phyloP scores from a whole-genome alignment of 495 filamentous ascomycete genomes.

The Penicillium atrosanguineum region DNA sequence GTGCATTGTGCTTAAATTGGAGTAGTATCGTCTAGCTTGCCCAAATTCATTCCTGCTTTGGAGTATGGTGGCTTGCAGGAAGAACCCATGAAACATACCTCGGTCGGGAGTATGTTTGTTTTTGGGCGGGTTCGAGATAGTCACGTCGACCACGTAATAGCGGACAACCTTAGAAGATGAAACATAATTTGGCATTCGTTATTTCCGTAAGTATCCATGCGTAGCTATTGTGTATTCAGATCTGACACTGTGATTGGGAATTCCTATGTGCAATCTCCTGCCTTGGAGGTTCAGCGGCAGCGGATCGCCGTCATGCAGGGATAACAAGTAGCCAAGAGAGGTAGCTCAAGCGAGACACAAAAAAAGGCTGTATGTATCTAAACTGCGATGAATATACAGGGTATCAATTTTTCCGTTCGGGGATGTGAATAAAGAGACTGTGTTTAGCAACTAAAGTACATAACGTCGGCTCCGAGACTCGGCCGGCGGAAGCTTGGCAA shows the following conservation, averaged over 20 bases:
- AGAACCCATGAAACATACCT: not conserved
- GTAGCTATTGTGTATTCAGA: not conserved
- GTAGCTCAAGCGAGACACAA: not conserved
- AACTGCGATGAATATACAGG: not conserved
- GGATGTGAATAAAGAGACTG: not conserved
- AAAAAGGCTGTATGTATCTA: not conserved
- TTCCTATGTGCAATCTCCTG: conserved; percentile 1
- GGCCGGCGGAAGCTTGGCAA: conserved; percentile 25
- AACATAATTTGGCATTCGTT: not conserved
- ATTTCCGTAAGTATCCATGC: not conserved
- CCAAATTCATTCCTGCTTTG: not conserved
- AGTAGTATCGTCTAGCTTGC: not conserved
- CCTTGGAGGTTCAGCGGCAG: conserved; percentile 3
- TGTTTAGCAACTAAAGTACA: not conserved
- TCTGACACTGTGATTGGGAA: not conserved
- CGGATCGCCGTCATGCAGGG: conserved; percentile 1
- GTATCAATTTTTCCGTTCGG: conserved; percentile 11
- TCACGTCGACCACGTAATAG: not conserved
- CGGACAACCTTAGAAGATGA: not conserved
- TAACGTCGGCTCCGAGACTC: conserved; percentile 31
- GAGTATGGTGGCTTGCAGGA: not conserved
- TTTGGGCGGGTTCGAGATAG: no score
- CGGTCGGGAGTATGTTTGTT: no score
- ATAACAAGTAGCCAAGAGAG: not conserved
- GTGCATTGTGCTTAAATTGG: not conserved